A percentile compares a stretch with the other conserved stretches of the same genome.
phyloP scores from a whole-genome alignment of 306 rosid species.

The Sphenostylis stenocarpa region DNA sequence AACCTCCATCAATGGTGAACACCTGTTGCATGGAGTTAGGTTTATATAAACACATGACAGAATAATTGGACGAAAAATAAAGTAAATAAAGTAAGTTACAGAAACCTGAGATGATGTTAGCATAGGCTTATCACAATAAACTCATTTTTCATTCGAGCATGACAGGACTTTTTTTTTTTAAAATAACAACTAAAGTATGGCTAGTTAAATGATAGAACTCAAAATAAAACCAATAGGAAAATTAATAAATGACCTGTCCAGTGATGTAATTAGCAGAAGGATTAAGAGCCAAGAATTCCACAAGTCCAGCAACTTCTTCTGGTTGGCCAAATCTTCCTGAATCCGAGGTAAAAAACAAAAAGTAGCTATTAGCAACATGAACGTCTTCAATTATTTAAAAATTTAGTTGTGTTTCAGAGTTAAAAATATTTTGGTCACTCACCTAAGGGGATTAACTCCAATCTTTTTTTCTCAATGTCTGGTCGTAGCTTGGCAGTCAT shows the following conservation, averaged over 20 bases:
- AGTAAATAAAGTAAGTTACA: background rate
- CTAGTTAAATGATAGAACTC: background rate
- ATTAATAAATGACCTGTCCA: constrained; percentile 61
- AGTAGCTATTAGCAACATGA: background rate
- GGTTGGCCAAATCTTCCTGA: constrained; percentile 85
- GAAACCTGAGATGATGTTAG: background rate
- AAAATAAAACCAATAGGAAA: background rate
- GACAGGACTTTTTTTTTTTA: background rate
- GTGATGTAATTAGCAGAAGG: constrained; percentile 84
- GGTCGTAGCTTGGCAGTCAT: constrained; percentile 80
- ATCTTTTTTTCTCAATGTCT: constrained; percentile 63
- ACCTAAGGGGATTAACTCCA: constrained; percentile 76
- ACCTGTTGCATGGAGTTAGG: constrained; percentile 51
- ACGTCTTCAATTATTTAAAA: constrained; percentile 5
- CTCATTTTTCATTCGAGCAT: background rate
- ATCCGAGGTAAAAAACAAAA: constrained; percentile 17
- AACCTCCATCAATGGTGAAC: constrained; percentile 79
- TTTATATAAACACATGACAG: background rate
- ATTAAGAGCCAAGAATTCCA: constrained; percentile 80
- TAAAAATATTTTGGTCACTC: constrained; percentile 25
- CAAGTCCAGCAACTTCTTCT: constrained; percentile 91
- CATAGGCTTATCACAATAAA: background rate
- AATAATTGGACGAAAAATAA: background rate
- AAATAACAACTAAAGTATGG: background rate
- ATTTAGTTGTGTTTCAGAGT: background rate